These are phyloP conservation scores for Erodium texanum DNA, from an alignment of 441 rosid species.

Conservation along the genomic window DNA sequence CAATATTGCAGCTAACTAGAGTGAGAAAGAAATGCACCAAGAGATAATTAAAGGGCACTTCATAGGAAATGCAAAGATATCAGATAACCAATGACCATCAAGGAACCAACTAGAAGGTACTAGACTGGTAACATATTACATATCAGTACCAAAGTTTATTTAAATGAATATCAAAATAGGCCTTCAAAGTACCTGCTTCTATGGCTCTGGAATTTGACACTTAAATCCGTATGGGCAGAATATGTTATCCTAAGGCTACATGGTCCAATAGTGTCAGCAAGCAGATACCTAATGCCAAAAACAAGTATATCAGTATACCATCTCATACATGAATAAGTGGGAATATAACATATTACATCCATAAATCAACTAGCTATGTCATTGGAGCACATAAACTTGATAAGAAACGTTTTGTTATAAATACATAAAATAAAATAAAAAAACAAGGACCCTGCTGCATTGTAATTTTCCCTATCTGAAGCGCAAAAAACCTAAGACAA, in stretches of 20 bases:
- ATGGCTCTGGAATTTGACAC: slow-evolving; percentile 96
- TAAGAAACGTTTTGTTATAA: too few relatives aligned
- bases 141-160: not conserved
- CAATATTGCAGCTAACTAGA: slow-evolving; percentile 3
- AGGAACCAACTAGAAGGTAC: slow-evolving; percentile 3
- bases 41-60: not conserved
- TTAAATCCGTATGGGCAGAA: slow-evolving; percentile 96
- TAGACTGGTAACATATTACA: too few relatives aligned
- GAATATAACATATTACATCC: not conserved
- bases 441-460: not conserved
- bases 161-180: not conserved
- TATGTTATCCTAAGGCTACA: slow-evolving; percentile 90
- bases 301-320: slow-evolving; percentile 17
- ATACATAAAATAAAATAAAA: too few relatives aligned
- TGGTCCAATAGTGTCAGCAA: slow-evolving; percentile 59
- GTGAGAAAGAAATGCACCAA: not conserved
- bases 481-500: not conserved
- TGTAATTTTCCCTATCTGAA: not conserved
- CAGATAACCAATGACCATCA: not conserved
- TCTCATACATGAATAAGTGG: not conserved
- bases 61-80: not conserved
- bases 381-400: too few relatives aligned
- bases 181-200: slow-evolving; percentile 37
- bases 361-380: not conserved
- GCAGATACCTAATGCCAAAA: slow-evolving; percentile 57